These are phyloP conservation scores for Penicillium pancosmium DNA, from an alignment of 495 filamentous ascomycete genomes.

Conservation along the genomic window DNA sequence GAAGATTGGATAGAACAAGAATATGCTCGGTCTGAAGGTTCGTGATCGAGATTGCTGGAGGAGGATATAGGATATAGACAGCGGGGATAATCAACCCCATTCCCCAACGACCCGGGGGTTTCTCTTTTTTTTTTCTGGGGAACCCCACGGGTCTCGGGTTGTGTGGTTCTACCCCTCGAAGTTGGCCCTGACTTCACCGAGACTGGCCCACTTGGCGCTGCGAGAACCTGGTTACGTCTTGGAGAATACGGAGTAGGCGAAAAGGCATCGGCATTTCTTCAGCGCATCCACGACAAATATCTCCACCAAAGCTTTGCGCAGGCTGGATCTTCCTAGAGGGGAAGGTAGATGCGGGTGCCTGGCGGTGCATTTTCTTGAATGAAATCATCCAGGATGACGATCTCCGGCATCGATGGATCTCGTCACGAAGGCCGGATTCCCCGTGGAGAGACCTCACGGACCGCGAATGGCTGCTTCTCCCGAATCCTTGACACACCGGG, in stretches of 20 bases:
- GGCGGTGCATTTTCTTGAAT: conserved; percentile 5
- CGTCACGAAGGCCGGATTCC: neutral
- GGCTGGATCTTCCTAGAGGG: conserved; percentile 21
- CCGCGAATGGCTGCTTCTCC: neutral
- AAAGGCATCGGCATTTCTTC: neutral
- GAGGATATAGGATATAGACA: conserved; percentile 1
- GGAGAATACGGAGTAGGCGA: conserved; percentile 8
- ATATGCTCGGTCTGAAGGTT: neutral
- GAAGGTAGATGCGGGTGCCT: conserved; percentile 26
- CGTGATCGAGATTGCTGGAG: neutral
- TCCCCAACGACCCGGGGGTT: conserved; percentile 21
- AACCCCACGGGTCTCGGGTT: conserved; percentile 22
- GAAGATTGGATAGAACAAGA: neutral
- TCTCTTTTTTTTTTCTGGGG: conserved; percentile 19
- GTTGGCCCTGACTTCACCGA: conserved; percentile 15
- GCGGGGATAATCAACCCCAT: conserved; percentile 8
- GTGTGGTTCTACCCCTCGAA: conserved; percentile 19
- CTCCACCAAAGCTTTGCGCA: conserved; percentile 12
- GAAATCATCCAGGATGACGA: conserved; percentile 17
- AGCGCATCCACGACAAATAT: neutral
- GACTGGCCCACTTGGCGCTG: conserved; percentile 16
- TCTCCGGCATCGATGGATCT: conserved; percentile 8
- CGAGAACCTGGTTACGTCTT: conserved; percentile 8
- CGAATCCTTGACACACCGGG: conserved; percentile 16
- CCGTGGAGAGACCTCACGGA: conserved; percentile 4